phyloP scores from a whole-genome alignment of 164 flowering plant genomes.

The Liriodendron chinense region DNA sequence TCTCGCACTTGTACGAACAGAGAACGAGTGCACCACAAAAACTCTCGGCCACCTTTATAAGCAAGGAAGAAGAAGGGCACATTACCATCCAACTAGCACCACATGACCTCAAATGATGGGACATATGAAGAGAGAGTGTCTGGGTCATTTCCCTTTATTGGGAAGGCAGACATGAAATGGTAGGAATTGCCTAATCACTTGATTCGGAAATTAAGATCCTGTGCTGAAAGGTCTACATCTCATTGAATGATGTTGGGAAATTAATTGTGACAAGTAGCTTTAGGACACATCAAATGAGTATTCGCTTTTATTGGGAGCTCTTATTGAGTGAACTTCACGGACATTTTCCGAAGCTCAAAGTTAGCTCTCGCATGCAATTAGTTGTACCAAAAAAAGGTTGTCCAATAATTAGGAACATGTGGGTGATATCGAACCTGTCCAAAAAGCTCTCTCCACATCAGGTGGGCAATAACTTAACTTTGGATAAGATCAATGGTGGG shows the following conservation, averaged over 20 bases:
- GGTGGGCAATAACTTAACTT: not conserved
- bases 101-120: not conserved
- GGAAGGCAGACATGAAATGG: not conserved
- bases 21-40: not conserved
- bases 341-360: not conserved
- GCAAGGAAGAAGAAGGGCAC: not conserved
- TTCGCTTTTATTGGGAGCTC: no score
- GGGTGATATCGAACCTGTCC: not conserved
- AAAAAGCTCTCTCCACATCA: no score
- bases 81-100: not conserved
- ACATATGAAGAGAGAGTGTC: not conserved
- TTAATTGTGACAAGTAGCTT: conserved; percentile 3
- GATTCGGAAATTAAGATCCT: not conserved
- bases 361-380: not conserved
- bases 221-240: not conserved
- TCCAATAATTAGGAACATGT: not conserved
- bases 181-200: no score
- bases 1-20: not conserved
- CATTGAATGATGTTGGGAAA: not conserved
- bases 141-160: not conserved
- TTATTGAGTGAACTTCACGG: no score
- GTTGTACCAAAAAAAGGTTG: not conserved
- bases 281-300: not conserved
- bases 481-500: not conserved
- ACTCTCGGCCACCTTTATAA: not conserved